Conservation (phyloP, 2,329 filamentous ascomycete genomes). For the Sclerotinia spermophila region DNA sequence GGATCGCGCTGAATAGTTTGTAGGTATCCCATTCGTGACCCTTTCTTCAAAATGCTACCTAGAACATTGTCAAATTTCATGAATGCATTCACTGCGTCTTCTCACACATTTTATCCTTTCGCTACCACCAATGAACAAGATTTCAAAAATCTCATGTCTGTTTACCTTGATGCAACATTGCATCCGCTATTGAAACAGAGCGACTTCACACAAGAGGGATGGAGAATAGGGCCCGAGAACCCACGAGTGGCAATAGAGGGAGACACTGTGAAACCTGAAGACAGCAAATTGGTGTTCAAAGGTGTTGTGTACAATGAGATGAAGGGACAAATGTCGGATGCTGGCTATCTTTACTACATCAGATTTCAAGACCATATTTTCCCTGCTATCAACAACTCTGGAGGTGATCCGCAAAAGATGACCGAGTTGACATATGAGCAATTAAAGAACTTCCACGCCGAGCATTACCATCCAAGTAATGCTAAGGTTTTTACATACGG, state of each 20-base stretch:
- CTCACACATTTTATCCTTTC: conserved; percentile 97
- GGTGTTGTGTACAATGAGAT: conserved; percentile 99
- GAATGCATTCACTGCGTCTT: conserved; percentile 96
- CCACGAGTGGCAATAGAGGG: conserved; percentile 49
- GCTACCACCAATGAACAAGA: conserved; percentile 95
- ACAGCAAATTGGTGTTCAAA: conserved; percentile 82
- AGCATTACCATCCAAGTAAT: conserved; percentile 97
- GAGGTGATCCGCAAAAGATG: conserved; percentile 93
- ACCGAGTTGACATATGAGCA: conserved; percentile 92
- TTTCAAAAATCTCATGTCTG: conserved; percentile 92
- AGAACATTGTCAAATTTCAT: conserved; percentile 99
- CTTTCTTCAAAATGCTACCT: conserved; percentile 99
- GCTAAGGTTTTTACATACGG: conserved; percentile 95
- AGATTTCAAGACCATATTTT: conserved; percentile 93
- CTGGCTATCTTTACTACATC: conserved; percentile 93
- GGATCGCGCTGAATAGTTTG: conserved; percentile 34
- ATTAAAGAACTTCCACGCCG: conserved; percentile 79
- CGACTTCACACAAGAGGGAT: conserved; percentile 95
- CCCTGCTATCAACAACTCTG: conserved; percentile 92
- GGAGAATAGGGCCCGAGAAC: conserved; percentile 92
- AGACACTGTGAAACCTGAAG: conserved; percentile 45
- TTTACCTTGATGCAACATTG: conserved; percentile 92
- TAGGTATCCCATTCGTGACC: conserved; percentile 94
- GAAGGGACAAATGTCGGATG: conserved; percentile 99
- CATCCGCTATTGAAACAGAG: conserved; percentile 84